Percentiles rank a stretch among this genome's conserved stretches.
Conservation (phyloP, 2,329 filamentous ascomycete species). For the Alternaria sp. region DNA sequence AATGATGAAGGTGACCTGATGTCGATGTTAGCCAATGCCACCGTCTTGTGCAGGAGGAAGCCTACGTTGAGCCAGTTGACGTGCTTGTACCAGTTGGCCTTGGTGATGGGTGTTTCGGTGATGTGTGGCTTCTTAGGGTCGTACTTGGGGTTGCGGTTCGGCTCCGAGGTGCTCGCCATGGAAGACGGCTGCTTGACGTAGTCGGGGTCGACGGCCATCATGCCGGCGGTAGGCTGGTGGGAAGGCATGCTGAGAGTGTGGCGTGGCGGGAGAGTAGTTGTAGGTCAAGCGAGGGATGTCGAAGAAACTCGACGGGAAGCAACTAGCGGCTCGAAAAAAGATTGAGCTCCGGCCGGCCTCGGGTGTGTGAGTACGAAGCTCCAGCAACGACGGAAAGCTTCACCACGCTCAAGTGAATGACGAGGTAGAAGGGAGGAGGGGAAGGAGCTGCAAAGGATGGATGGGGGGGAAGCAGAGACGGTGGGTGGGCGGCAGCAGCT, state of each 20-base stretch:
- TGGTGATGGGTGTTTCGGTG: conserved; percentile 81
- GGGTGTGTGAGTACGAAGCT: conserved; percentile 15
- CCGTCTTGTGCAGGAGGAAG: neutral
- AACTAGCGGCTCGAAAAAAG: conserved; percentile 28
- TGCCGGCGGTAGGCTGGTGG: conserved; percentile 59
- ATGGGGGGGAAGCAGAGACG: conserved; percentile 15
- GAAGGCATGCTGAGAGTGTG: conserved; percentile 57
- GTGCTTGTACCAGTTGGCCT: conserved; percentile 87
- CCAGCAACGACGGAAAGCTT: conserved; percentile 32
- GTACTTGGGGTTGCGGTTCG: conserved; percentile 61
- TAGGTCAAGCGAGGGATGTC: conserved; percentile 28
- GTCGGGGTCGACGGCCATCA: conserved; percentile 60
- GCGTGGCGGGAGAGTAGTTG: conserved; percentile 13
- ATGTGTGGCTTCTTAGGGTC: conserved; percentile 82
- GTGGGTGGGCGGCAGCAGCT: conserved; percentile 16
- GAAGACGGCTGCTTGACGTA: conserved; percentile 57
- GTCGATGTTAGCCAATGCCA: conserved; percentile 22
- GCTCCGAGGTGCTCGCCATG: conserved; percentile 61
- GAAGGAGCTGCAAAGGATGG: conserved; percentile 26
- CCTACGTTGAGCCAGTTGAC: conserved; percentile 91
- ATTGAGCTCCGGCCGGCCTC: conserved; percentile 30
- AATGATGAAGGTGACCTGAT: conserved; percentile 82
- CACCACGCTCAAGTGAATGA: conserved; percentile 34
- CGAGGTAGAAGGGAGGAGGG: conserved; percentile 31
- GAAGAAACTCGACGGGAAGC: conserved; percentile 16